Evolutionary conservation across 306 rosid species (phyloP), one percentile per base, ranked within the genome.

Genomic region (Luffa acutangula): DNA sequence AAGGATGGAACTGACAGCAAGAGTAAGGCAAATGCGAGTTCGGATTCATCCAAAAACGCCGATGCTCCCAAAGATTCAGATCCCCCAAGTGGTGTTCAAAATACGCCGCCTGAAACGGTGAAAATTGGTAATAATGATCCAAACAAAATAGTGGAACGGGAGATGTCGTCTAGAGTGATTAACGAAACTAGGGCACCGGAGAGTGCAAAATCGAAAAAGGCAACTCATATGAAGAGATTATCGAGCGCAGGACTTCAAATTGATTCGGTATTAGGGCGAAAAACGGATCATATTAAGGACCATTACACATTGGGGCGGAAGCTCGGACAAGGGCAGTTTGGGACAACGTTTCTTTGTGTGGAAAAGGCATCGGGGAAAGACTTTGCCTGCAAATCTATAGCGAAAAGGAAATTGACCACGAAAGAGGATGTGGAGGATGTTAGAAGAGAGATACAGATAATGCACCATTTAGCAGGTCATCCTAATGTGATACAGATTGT

Each of bases 401-500:
- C 93, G 6, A 95, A 93, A 90, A 84, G 97, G 82, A 95, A 90
- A 71, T 59, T 95, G 87, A 87, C 91, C 18, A 87, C 92, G 3
- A 86, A 89, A n/a, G 99, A 91, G 77, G 99, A 95, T 77, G 93
- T 95, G 51, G 96, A 95, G 54, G 99, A 95, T 83, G 93, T 95
- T 7, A 83, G 96, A 74, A 91, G 97, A 87, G 99, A 95, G 86
- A 95, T 95, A 84, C 92, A 84, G 88, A 93, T 95, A 83, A 93
- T 95, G 99, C 99, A 95, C 74, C 99, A 93, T 76, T 80, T 95
- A 82, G 93, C 91, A 2, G 99, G 97, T 4, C 97, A 95, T 78
- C 97, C 97, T 2, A 90, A 93, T 67, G 97, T 95, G 80, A 85
- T 95, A 0, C 97, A 93, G 7, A 95, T 95, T 20, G 34, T 88